A percentile compares a stretch with the other conserved stretches of the same genome.
Conservation (phyloP, 31 red algal genomes). For the Odonthalia washingtoniensis region DNA sequence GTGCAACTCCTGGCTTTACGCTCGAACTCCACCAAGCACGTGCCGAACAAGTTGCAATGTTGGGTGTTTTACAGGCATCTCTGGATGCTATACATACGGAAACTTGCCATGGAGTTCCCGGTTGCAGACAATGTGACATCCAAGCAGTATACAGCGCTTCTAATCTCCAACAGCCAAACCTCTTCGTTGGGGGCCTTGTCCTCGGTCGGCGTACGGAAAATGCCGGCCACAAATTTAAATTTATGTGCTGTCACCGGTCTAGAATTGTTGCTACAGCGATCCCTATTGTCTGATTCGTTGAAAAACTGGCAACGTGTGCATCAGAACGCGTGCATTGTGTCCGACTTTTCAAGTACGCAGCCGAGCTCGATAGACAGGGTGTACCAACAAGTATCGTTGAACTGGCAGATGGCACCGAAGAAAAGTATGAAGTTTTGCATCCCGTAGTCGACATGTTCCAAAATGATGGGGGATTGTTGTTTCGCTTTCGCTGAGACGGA, state of each 20-base stretch:
- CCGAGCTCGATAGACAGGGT: background rate
- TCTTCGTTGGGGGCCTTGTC: background rate
- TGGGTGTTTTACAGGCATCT: background rate
- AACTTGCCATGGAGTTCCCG: background rate
- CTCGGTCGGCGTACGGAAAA: background rate
- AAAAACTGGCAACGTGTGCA: background rate
- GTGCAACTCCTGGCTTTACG: background rate
- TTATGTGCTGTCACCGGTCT: background rate
- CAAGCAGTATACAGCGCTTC: background rate
- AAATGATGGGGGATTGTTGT: background rate
- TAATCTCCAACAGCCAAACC: background rate
- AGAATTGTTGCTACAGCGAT: background rate
- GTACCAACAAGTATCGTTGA: background rate
- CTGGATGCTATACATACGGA: background rate
- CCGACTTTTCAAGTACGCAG: background rate
- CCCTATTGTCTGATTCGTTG: background rate
- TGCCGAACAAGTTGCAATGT: background rate
- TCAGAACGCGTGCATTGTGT: background rate
- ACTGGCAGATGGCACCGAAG: background rate
- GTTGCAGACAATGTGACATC: background rate
- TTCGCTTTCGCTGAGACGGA: background rate
- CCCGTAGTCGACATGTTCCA: background rate
- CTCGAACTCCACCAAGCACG: background rate
- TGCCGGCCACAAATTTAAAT: background rate
- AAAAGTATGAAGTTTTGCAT: background rate